Evolutionary conservation across 352 stramenopile genomes (phyloP), one percentile per base, ranked within the genome.

Genomic region (Vaucheria bursata): DNA sequence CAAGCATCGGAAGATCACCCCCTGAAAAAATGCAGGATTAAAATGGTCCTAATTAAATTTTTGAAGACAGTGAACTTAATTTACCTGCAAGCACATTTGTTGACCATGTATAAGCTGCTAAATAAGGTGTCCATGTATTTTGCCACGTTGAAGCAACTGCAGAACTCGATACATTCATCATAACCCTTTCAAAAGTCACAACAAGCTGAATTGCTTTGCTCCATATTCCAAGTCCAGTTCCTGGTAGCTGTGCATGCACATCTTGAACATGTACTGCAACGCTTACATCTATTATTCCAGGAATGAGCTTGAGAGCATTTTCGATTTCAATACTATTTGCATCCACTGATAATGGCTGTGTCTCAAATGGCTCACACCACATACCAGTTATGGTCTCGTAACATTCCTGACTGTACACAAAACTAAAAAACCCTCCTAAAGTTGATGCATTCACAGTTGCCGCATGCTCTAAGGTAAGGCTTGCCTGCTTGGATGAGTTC

Each of bases 381-480:
- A 84, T 78, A 0, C 86, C 84, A 36, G 90, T 67, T 0, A 85
- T 87, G 35, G 89, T 52, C 37, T 91, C 80, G 12, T 76, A 59
- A 77, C 90, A 94, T 0, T 35, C 68, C 69, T 90, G 75, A 4
- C 87, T 88, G 76, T 86, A 93, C 65, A 82, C 45, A 1, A 95
- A 35, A 18, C 74, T 84, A 83, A 93, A 94, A 1, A 80, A 83
- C 0, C 90, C 90, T 67, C 80, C 83, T 0, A 90, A 38, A 2
- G 82, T 32, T 5, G n/a, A 33, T 37, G 86, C 71, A 1, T 82
- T 90, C 1, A 85, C 86, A 7, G 77, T 80, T 50, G 29, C 70
- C 40, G 69, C 25, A 18, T 25, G 34, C 25, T 79, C 74, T 25
- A n/a, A 35, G 7, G 73, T 35, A 59, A 79, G 74, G 0, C 39